Conservation (phyloP, 345 rosid species). For the Arabidopsis arenosa region DNA sequence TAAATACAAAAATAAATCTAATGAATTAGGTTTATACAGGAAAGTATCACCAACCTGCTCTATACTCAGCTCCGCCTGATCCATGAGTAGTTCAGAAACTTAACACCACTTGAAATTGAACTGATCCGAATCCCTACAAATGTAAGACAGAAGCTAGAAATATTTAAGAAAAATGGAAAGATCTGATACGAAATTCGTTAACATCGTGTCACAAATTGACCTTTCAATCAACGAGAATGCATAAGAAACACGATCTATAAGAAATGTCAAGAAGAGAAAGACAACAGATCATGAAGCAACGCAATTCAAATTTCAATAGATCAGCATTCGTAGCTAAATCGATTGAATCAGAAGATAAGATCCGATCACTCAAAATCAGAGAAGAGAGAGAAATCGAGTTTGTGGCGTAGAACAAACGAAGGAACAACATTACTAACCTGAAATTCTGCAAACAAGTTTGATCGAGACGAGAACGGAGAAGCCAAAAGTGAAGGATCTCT, state of each 20-base stretch:
- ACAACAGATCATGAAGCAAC: conserved; percentile 3
- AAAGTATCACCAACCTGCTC: conserved; percentile 67
- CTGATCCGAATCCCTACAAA: conserved; percentile 44
- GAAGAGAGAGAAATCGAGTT: conserved; percentile 1
- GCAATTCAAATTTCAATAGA: conserved; percentile 15
- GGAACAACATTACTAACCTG: conserved; percentile 26
- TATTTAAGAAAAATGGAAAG: background rate
- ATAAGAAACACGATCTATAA: no score
- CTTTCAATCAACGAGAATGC: conserved; percentile 3
- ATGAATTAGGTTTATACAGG: background rate
- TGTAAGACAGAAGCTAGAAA: background rate
- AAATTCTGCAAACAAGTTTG: background rate
- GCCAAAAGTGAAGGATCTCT: conserved; percentile 32
- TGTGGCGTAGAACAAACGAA: background rate
- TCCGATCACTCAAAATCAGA: background rate
- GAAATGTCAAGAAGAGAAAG: no score
- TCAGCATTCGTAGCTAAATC: background rate
- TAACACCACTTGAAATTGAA: conserved; percentile 37
- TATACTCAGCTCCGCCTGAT: conserved; percentile 71
- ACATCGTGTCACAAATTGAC: conserved; percentile 6
- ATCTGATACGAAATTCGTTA: conserved; percentile 23
- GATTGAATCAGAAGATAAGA: background rate
- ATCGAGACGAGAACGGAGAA: conserved; percentile 20
- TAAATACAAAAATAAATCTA: background rate
- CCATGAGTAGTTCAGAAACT: conserved; percentile 58